Percentiles rank a stretch among this genome's conserved stretches.
These are phyloP conservation scores for Begonia masoniana DNA, from an alignment of 306 rosid species.

Conservation along the genomic window DNA sequence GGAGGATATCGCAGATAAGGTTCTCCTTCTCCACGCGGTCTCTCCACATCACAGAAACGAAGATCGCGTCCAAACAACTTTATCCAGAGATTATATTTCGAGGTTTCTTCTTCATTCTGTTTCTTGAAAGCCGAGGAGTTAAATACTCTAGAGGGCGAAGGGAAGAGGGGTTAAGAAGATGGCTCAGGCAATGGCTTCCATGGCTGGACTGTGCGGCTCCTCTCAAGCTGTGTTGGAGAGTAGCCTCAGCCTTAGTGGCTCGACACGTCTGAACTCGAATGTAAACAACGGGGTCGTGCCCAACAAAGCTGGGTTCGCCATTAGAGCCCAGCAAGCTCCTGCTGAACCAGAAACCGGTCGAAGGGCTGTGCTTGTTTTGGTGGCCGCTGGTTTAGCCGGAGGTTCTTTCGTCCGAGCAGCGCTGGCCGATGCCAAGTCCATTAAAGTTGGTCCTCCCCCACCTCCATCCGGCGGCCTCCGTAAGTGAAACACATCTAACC, in stretches of 20 bases:
- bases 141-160: neutral
- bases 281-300: constrained; percentile 18
- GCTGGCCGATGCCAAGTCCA: constrained; percentile 75
- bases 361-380: constrained; percentile 62
- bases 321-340: constrained; percentile 48
- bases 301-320: constrained; percentile 26
- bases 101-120: neutral
- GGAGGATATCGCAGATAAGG: constrained; percentile 58
- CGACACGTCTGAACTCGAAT: constrained; percentile 32
- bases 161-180: constrained; percentile 11
- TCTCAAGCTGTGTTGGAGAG: constrained; percentile 75
- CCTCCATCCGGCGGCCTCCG: constrained; percentile 92
- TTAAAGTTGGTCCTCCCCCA: constrained; percentile 84
- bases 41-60: constrained; percentile 39
- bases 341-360: constrained; percentile 54
- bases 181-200: constrained; percentile 89
- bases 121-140: neutral
- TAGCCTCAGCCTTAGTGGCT: constrained; percentile 47
- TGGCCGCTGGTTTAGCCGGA: constrained; percentile 67
- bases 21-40: constrained; percentile 3
- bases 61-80: neutral
- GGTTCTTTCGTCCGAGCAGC: constrained; percentile 83
- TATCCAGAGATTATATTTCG: too few species aligned
- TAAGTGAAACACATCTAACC: constrained; percentile 23
- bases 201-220: constrained; percentile 66